Evolutionary conservation across 345 rosid species (phyloP), one percentile per base, ranked within the genome.

Genomic region (Lepidium sativum): DNA sequence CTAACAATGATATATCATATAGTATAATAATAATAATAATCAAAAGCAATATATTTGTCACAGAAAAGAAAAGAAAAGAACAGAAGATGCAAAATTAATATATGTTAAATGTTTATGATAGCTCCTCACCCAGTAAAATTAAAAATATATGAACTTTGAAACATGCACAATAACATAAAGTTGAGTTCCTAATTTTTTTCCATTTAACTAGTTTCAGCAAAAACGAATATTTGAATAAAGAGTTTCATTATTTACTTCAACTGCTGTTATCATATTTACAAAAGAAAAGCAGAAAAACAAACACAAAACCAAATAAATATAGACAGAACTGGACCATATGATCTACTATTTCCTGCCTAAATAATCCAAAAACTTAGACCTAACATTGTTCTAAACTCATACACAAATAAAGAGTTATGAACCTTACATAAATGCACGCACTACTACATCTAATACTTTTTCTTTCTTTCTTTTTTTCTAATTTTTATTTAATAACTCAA

Each of bases 391-490:
- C 58, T 49, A 59, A 71, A 54, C 58, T 20, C 69, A 63, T 42
- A 62, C 62, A 63, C 53, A 71, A 55, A 29, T 25, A 45, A 71
- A 63, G 68, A 71, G 75, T 64, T 63, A 55, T 37, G 65, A 63
- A 55, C 59, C 32, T 55, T 54, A 63, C 75, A 71, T 64, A 47
- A 71, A 35, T 55, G 38, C 56, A 57, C 49, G 17, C 25, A 17
- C 50, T 45, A 47, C 53, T 44, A 17, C 15, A 32, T 18, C 29
- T 20, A 25, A 25, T 25, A 4, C 29, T 25, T 25, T 25, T 25
- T 25, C 5, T 25, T 25, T 25, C 25, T 25, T 20, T 1, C 2
- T 20, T 23, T 25, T 25, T 25, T 25, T 11, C n/a, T 17, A 6
- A 29, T 62, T 33, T 43, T 5, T 6, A 11, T 23, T n/a, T 39